Evolutionary conservation across 305 asterid genomes (phyloP).

Genomic region (Solanum hybrid): DNA sequence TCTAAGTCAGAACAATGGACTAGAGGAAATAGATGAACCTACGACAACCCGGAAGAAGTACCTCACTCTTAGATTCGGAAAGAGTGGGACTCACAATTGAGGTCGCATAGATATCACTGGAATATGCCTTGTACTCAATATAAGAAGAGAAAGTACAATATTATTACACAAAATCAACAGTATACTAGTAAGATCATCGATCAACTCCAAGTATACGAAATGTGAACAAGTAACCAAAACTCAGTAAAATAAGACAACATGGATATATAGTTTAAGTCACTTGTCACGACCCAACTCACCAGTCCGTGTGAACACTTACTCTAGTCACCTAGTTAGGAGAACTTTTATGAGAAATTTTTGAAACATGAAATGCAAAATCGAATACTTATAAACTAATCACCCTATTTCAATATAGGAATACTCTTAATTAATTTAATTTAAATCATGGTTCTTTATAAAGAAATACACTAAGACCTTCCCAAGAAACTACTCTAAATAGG

Average conservation of each 20-base stretch:
- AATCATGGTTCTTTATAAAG: background rate
- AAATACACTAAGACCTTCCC: background rate
- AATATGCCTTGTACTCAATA: no score
- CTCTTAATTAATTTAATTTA: background rate
- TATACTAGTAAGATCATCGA: background rate
- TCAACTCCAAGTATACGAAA: background rate
- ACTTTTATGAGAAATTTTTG: background rate
- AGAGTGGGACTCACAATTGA: background rate
- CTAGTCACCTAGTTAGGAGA: background rate
- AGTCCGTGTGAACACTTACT: background rate
- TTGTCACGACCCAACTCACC: background rate
- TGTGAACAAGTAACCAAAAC: no score
- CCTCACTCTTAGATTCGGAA: background rate
- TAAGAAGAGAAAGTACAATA: background rate
- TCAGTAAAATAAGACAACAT: no score
- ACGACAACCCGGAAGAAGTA: background rate
- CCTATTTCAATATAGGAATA: background rate
- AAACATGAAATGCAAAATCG: no score
- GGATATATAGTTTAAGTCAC: no score
- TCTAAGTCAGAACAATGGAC: background rate
- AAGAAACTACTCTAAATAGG: background rate
- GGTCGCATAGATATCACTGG: background rate
- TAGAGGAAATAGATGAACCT: background rate
- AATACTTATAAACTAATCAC: background rate
- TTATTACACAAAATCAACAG: no score